phyloP scores from a whole-genome alignment of 257 asterid species.

The Rhazya stricta region DNA sequence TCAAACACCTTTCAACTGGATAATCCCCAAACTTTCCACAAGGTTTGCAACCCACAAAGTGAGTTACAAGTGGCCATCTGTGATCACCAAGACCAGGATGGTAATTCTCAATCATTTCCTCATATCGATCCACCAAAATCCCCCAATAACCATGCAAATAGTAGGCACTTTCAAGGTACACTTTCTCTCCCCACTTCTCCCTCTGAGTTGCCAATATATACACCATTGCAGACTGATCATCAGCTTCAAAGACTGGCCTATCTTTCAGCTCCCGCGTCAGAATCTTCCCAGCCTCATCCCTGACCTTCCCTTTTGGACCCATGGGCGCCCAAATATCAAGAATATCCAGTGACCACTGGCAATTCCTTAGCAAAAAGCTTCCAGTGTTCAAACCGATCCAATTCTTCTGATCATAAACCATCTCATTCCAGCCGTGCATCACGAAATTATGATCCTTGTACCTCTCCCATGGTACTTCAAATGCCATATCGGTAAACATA shows the following conservation, averaged over 20 bases:
- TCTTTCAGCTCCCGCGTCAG: conserved; percentile 61
- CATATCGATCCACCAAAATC: conserved; percentile 73
- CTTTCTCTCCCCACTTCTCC: conserved; percentile 79
- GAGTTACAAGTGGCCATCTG: conserved; percentile 96
- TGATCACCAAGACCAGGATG: conserved; percentile 92
- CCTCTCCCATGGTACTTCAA: conserved; percentile 92
- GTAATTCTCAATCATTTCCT: conserved; percentile 87
- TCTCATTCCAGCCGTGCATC: conserved; percentile 86
- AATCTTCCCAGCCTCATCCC: conserved; percentile 80
- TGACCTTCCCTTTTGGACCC: conserved; percentile 82
- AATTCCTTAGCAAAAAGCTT: conserved; percentile 79
- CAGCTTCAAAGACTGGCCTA: conserved; percentile 89
- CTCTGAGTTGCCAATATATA: conserved; percentile 68
- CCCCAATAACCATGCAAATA: conserved; percentile 95
- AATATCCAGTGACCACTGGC: conserved; percentile 86
- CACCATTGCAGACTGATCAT: conserved; percentile 96
- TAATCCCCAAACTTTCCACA: conserved; percentile 90
- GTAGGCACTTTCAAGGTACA: conserved; percentile 65
- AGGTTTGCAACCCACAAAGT: conserved; percentile 98
- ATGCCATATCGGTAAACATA: conserved; percentile 84
- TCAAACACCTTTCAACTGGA: conserved; percentile 86
- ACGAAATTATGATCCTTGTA: conserved; percentile 65
- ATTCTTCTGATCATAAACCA: conserved; percentile 65
- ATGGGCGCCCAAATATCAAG: conserved; percentile 90
- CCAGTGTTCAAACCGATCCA: conserved; percentile 98